These are phyloP conservation scores for Aspergillus olivimuriae DNA, from an alignment of 495 filamentous ascomycete species.

Conservation along the genomic window DNA sequence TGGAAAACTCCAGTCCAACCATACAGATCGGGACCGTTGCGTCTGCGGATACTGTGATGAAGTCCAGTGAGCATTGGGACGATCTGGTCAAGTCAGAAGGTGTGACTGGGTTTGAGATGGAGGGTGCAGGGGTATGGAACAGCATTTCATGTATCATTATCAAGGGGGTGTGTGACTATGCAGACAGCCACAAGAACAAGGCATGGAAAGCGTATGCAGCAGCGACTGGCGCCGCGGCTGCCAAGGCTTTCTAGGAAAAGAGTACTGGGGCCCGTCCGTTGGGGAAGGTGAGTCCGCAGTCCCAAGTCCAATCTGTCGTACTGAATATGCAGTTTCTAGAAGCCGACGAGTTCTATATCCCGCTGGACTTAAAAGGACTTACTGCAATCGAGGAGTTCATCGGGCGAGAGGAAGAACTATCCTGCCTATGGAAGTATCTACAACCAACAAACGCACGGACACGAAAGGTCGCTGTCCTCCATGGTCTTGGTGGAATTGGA, in stretches of 20 bases:
- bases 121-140: background rate
- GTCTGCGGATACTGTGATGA: background rate
- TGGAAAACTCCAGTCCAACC: background rate
- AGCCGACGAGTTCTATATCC: slow-evolving; percentile 16
- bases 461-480: slow-evolving; percentile 24
- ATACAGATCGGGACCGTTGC: background rate
- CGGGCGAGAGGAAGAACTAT: slow-evolving; percentile 21
- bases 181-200: background rate
- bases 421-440: slow-evolving; percentile 18
- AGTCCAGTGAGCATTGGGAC: background rate
- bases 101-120: background rate
- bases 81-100: background rate
- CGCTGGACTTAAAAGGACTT: slow-evolving; percentile 18
- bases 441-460: slow-evolving; percentile 9
- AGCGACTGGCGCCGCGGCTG: background rate
- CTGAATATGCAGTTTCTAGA: slow-evolving; percentile 17
- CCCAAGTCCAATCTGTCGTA: background rate
- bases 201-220: background rate
- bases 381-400: slow-evolving; percentile 23
- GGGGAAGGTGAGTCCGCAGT: background rate
- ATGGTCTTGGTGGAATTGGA: slow-evolving; percentile 38
- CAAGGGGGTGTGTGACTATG: background rate
- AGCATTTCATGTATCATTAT: background rate
- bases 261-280: background rate
- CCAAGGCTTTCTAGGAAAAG: background rate